A percentile compares a stretch with the other conserved stretches of the same genome.
Conservation (phyloP, 164 flowering plant genomes). For the Cinnamomum chago region DNA sequence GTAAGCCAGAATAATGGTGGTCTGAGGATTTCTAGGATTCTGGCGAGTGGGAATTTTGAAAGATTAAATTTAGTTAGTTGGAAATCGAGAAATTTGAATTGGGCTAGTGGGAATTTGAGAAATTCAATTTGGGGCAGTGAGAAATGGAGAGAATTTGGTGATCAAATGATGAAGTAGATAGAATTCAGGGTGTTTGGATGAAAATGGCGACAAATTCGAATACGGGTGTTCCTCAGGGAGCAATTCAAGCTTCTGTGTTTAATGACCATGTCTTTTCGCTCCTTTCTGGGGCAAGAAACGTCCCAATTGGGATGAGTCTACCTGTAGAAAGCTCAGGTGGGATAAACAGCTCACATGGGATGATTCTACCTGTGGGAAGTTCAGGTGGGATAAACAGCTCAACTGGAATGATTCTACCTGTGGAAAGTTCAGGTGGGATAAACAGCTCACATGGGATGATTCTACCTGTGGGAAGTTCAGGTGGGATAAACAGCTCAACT, state of each 20-base stretch:
- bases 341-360: conserved; percentile 24
- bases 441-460: conserved; percentile 30
- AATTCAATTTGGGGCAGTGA: not conserved
- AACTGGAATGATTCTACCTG: conserved; percentile 26
- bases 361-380: conserved; percentile 26
- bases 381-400: conserved; percentile 24
- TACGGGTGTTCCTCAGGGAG: conserved; percentile 39
- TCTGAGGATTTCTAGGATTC: not conserved
- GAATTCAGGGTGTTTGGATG: not conserved
- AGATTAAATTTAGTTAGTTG: too few species aligned
- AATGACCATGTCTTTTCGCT: conserved; percentile 46
- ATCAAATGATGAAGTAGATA: not conserved
- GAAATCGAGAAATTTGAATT: not conserved
- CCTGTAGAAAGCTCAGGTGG: conserved; percentile 26
- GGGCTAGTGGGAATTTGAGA: not conserved
- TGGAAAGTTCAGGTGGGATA: conserved; percentile 38
- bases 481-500: conserved; percentile 17
- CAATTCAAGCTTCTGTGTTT: conserved; percentile 32
- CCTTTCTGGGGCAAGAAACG: conserved; percentile 38
- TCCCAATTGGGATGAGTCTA: conserved; percentile 28
- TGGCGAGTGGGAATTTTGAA: not conserved
- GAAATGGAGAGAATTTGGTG: not conserved
- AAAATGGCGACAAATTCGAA: conserved; percentile 56
- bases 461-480: conserved; percentile 29
- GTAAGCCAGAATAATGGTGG: not conserved